These are phyloP conservation scores for Helichrysum umbraculigerum DNA, from an alignment of 129 eudicot genomes.

Conservation along the genomic window DNA sequence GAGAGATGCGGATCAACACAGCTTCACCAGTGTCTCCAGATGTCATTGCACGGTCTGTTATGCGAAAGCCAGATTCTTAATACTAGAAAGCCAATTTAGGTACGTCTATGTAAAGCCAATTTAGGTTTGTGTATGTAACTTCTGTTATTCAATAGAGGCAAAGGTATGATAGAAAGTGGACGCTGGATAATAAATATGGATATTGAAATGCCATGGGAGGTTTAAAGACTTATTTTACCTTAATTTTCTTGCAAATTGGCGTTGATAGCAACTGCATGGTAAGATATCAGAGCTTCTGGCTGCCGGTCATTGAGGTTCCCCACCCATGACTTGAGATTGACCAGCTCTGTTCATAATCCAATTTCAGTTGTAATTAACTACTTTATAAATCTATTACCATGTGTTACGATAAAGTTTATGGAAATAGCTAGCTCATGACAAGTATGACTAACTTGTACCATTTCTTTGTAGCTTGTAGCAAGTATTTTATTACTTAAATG, in stretches of 20 bases:
- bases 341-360: constrained; percentile 44
- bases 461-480: no score
- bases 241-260: constrained; percentile 90
- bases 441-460: constrained; percentile 7
- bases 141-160: not conserved
- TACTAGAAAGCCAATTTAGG: not conserved
- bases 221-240: constrained; percentile 43
- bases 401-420: not conserved
- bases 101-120: no score
- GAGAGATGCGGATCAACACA: constrained; percentile 78
- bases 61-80: constrained; percentile 58
- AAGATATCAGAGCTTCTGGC: constrained; percentile 77
- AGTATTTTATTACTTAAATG: not conserved
- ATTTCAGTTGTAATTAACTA: constrained; percentile 3
- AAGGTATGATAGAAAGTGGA: not conserved
- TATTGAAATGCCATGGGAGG: not conserved
- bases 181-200: not conserved
- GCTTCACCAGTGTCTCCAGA: constrained; percentile 73
- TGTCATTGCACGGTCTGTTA: constrained; percentile 76
- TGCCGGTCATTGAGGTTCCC: constrained; percentile 76
- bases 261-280: constrained; percentile 85
- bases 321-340: constrained; percentile 82
- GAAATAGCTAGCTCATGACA: constrained; percentile 9
- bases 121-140: constrained; percentile 4
- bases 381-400: not conserved